Conservation (phyloP, 345 rosid species). For the Raphanus raphanistrum region DNA sequence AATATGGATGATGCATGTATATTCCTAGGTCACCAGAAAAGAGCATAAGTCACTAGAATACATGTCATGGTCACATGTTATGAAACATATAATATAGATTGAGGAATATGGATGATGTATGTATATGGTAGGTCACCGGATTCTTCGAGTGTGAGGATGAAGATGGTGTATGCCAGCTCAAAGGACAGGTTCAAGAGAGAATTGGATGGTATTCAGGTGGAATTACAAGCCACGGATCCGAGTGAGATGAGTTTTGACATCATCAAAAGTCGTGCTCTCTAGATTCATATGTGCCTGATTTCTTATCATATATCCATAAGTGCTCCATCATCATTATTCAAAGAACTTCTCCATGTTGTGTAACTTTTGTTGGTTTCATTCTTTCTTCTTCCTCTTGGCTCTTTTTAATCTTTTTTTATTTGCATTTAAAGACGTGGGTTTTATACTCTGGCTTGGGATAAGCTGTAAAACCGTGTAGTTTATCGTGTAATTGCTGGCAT, state of each 20-base stretch:
- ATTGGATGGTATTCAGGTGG: slow-evolving; percentile 88
- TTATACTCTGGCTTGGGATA: slow-evolving; percentile 18
- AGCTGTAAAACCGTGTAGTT: slow-evolving; percentile 28
- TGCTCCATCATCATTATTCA: slow-evolving; percentile 12
- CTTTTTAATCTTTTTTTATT: not conserved
- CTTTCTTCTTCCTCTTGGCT: slow-evolving; percentile 17
- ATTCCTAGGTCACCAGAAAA: slow-evolving; percentile 66
- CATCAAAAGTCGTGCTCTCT: slow-evolving; percentile 74
- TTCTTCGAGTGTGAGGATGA: slow-evolving; percentile 70
- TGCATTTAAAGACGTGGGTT: slow-evolving; percentile 25
- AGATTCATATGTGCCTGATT: slow-evolving; percentile 20
- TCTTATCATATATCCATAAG: slow-evolving; percentile 6
- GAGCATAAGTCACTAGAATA: not conserved
- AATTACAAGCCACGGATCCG: slow-evolving; percentile 98
- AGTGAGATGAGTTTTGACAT: slow-evolving; percentile 97
- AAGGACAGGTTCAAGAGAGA: slow-evolving; percentile 97
- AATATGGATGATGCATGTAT: not conserved
- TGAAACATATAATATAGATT: not conserved
- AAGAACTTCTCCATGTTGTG: slow-evolving; percentile 21
- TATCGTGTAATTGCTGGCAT: slow-evolving; percentile 25
- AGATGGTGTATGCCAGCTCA: slow-evolving; percentile 97
- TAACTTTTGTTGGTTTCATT: slow-evolving; percentile 34
- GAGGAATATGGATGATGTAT: not conserved
- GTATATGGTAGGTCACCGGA: slow-evolving; percentile 72
- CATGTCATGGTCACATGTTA: not conserved